Evolutionary conservation across 2,329 filamentous ascomycete genomes (phyloP).

Genomic region (Alternaria angustiovoidea): DNA sequence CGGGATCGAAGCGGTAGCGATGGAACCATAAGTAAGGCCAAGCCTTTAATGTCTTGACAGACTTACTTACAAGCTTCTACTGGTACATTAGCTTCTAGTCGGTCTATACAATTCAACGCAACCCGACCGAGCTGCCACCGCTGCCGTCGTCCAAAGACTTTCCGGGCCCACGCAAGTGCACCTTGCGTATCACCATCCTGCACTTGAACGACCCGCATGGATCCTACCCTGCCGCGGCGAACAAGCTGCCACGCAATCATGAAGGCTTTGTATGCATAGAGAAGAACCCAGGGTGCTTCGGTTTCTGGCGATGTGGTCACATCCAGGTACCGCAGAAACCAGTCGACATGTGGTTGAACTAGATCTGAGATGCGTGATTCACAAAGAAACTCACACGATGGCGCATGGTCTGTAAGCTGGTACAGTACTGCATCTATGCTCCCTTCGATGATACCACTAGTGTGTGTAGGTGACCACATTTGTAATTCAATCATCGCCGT

Average conservation of each 20-base stretch:
- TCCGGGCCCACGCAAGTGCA: constrained; percentile 28
- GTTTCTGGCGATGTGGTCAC: constrained; percentile 16
- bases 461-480: constrained; percentile 36
- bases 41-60: neutral
- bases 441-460: constrained; percentile 29
- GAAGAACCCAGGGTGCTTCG: constrained; percentile 30
- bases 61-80: neutral
- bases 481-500: constrained; percentile 36
- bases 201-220: constrained; percentile 29
- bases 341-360: constrained; percentile 28
- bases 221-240: constrained; percentile 15
- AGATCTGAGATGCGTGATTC: constrained; percentile 16
- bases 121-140: constrained; percentile 30
- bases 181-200: constrained; percentile 22
- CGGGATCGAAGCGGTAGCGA: neutral
- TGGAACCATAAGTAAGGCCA: neutral
- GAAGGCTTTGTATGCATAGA: constrained; percentile 33
- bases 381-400: constrained; percentile 27
- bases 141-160: constrained; percentile 23
- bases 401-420: constrained; percentile 25
- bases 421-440: constrained; percentile 20
- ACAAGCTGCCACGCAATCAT: constrained; percentile 37
- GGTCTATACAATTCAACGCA: constrained; percentile 26
- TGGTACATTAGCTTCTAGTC: neutral
- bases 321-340: constrained; percentile 34